Evolutionary conservation across 1,139 yeast species (phyloP).

Genomic region (Hemisphaericaspora xylanilytica): DNA sequence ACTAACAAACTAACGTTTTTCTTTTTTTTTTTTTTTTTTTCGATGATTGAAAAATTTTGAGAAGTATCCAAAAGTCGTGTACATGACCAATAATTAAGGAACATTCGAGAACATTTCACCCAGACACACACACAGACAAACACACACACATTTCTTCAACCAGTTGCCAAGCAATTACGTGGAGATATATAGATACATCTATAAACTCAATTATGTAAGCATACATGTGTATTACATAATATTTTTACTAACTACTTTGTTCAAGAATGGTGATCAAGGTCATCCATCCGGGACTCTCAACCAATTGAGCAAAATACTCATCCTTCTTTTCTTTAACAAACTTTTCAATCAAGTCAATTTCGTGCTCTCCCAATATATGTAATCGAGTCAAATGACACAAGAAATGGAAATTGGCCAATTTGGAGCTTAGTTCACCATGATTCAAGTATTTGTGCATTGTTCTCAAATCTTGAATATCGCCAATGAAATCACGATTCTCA

Average conservation of each 20-base stretch:
- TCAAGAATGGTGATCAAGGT: constrained; percentile 61
- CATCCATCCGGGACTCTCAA: constrained; percentile 74
- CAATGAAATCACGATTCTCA: constrained; percentile 75
- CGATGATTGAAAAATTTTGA: too few species aligned
- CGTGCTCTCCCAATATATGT: constrained; percentile 53
- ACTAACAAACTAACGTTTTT: too few species aligned
- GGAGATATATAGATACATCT: too few species aligned
- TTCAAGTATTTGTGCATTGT: constrained; percentile 44
- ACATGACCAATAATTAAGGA: too few species aligned
- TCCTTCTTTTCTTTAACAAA: constrained; percentile 38
- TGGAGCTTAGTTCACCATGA: constrained; percentile 30
- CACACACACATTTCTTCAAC: too few species aligned
- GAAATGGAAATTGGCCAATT: constrained; percentile 70
- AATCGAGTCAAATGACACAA: constrained; percentile 53
- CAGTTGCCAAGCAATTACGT: too few species aligned
- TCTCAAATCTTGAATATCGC: constrained; percentile 61
- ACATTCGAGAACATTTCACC: too few species aligned
- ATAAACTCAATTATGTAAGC: too few species aligned
- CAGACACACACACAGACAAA: too few species aligned
- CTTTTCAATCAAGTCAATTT: constrained; percentile 46
- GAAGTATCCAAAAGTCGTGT: too few species aligned
- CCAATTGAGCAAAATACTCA: constrained; percentile 51
- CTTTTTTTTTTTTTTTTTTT: too few species aligned
- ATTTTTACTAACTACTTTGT: constrained; percentile 32
- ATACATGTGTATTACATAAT: too few species aligned